phyloP scores from a whole-genome alignment of 345 rosid genomes.

The Sapria himalayana region DNA sequence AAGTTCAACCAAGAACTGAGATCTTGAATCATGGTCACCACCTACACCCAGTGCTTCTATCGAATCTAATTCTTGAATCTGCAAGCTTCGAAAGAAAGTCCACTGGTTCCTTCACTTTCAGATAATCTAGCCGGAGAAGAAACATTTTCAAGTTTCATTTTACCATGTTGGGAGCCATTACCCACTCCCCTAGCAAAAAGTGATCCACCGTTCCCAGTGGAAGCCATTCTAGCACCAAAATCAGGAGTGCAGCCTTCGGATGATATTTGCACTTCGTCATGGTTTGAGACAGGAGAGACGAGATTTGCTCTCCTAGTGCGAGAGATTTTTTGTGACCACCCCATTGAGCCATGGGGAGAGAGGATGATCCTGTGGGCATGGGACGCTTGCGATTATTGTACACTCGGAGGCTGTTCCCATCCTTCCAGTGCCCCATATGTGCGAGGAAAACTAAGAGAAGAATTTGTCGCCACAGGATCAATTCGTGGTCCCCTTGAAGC shows the following conservation, averaged over 20 bases:
- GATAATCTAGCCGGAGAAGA: constrained; percentile 32
- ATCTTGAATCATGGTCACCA: constrained; percentile 15
- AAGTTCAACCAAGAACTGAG: constrained; percentile 19
- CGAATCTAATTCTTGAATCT: constrained; percentile 15
- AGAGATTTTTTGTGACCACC: constrained; percentile 31
- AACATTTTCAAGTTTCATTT: constrained; percentile 22
- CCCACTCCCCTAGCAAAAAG: constrained; percentile 13
- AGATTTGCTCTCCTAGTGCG: constrained; percentile 38
- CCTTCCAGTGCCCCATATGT: constrained; percentile 16
- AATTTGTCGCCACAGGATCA: constrained; percentile 17
- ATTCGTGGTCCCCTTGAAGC: constrained; percentile 28
- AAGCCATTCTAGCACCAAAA: constrained; percentile 13
- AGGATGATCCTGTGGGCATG: constrained; percentile 24
- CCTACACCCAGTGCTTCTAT: constrained; percentile 18
- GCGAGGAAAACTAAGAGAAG: constrained; percentile 21
- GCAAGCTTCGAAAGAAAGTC: no score
- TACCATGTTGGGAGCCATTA: constrained; percentile 18
- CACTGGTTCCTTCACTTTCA: constrained; percentile 25
- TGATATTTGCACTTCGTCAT: constrained; percentile 22
- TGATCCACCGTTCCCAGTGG: constrained; percentile 15
- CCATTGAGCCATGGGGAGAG: constrained; percentile 38
- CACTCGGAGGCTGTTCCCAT: constrained; percentile 21
- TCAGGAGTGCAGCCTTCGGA: constrained; percentile 23
- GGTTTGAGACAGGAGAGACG: constrained; percentile 33
- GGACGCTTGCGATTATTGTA: constrained; percentile 24